phyloP scores from a whole-genome alignment of 83 land plant species.

The Larix sibirica region DNA sequence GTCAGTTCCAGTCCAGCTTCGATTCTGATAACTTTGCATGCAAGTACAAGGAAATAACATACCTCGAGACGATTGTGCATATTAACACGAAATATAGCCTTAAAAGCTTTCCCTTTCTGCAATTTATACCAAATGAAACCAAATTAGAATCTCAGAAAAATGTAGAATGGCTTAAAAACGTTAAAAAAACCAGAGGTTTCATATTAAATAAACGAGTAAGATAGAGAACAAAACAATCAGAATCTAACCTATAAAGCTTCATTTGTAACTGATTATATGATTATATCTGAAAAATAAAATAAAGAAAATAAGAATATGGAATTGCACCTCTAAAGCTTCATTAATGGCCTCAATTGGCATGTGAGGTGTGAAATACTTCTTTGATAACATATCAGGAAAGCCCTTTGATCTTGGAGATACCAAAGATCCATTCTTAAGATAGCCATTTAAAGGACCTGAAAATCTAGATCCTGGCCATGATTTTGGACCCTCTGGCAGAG shows the following conservation, averaged over 20 bases:
- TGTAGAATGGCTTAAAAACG: neutral
- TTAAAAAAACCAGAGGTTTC: neutral
- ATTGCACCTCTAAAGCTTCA: slow-evolving; percentile 48
- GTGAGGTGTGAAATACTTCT: slow-evolving; percentile 33
- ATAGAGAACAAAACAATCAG: neutral
- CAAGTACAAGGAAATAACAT: neutral
- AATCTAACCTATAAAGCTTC: slow-evolving; percentile 5
- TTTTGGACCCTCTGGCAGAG: neutral
- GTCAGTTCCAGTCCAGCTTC: no score
- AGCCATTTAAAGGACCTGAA: neutral
- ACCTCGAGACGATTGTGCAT: slow-evolving; percentile 72
- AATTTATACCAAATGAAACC: slow-evolving; percentile 16
- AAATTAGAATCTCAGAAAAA: neutral
- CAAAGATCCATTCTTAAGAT: neutral
- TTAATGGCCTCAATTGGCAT: slow-evolving; percentile 40
- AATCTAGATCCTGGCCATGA: slow-evolving; percentile 10
- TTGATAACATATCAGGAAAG: neutral
- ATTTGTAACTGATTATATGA: no score
- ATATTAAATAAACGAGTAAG: neutral
- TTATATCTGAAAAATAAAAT: neutral
- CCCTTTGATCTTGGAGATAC: neutral
- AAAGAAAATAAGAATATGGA: neutral
- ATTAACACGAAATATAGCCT: slow-evolving; percentile 69
- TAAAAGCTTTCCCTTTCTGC: slow-evolving; percentile 67
- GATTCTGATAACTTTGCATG: neutral